Conservation (phyloP, 2,329 filamentous ascomycete genomes). For the Phaeosphaeria sp. region DNA sequence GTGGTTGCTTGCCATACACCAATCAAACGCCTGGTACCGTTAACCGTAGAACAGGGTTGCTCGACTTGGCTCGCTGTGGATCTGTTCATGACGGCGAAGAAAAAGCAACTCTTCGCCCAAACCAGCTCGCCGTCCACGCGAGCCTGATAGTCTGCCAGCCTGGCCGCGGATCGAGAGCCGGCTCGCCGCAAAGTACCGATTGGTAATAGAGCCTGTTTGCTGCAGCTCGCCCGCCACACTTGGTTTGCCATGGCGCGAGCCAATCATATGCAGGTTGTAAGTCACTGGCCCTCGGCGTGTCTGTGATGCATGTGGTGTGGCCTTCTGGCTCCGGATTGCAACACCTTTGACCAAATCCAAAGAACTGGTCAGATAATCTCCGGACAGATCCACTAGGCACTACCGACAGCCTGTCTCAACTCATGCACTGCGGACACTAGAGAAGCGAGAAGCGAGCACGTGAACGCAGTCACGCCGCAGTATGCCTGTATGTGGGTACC, state of each 20-base stretch:
- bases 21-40: not conserved
- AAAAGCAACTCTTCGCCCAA: slow-evolving; percentile 14
- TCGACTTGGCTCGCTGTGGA: slow-evolving; percentile 1
- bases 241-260: not conserved
- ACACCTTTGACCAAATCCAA: not conserved
- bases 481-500: slow-evolving; percentile 1
- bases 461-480: slow-evolving; percentile 10
- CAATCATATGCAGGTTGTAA: not conserved
- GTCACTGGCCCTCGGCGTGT: not conserved
- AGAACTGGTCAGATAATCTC: slow-evolving; percentile 1
- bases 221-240: slow-evolving; percentile 7
- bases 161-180: slow-evolving; percentile 24
- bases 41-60: not conserved
- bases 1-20: not conserved
- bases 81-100: slow-evolving; percentile 15
- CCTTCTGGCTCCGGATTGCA: not conserved
- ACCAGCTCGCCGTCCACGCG: slow-evolving; percentile 9
- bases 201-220: slow-evolving; percentile 7
- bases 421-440: slow-evolving; percentile 31
- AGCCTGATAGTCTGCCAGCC: slow-evolving; percentile 10
- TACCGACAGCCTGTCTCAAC: slow-evolving; percentile 14
- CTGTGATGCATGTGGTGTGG: not conserved
- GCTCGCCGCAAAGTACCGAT: slow-evolving; percentile 25
- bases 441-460: slow-evolving; percentile 31
- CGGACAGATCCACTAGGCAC: slow-evolving; percentile 2